Percentiles rank a stretch among this genome's conserved stretches.
Conservation (phyloP, 148 eudicot species). For the Bassia scoparia region DNA sequence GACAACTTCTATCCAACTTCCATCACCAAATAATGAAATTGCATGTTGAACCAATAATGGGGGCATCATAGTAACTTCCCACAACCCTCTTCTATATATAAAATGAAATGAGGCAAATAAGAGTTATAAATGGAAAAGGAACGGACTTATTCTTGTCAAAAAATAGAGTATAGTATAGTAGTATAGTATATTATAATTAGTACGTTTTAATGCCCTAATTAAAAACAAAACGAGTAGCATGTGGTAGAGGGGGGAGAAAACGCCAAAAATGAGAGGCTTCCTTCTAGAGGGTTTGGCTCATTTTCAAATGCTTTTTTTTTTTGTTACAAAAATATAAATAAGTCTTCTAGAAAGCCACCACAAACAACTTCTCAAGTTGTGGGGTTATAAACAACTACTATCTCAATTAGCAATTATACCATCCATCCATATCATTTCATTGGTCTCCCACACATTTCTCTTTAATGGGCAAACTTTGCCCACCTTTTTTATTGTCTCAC, state of each 20-base stretch:
- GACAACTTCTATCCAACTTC: too few relatives aligned
- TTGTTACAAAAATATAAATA: constrained; percentile 3
- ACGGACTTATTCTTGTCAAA: too few relatives aligned
- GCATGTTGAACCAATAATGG: too few relatives aligned
- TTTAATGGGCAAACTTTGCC: constrained; percentile 13
- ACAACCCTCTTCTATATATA: too few relatives aligned
- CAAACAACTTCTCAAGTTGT: neutral
- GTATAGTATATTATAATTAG: too few relatives aligned
- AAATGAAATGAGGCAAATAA: too few relatives aligned
- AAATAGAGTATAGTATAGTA: too few relatives aligned
- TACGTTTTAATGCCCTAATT: too few relatives aligned
- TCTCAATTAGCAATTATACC: neutral
- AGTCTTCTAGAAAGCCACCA: constrained; percentile 33
- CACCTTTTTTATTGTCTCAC: constrained; percentile 7
- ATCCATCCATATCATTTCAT: neutral
- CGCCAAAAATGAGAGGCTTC: constrained; percentile 12
- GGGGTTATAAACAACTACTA: neutral
- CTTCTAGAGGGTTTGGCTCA: constrained; percentile 19
- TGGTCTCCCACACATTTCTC: constrained; percentile 19
- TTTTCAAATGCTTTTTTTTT: neutral
- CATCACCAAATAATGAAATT: too few relatives aligned
- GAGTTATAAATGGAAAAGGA: too few relatives aligned
- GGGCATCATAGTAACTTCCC: too few relatives aligned
- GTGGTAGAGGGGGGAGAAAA: neutral
- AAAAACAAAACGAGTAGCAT: too few relatives aligned